Conservation (phyloP, 2,329 filamentous ascomycete species). For the Sclerotinia spermophila region DNA sequence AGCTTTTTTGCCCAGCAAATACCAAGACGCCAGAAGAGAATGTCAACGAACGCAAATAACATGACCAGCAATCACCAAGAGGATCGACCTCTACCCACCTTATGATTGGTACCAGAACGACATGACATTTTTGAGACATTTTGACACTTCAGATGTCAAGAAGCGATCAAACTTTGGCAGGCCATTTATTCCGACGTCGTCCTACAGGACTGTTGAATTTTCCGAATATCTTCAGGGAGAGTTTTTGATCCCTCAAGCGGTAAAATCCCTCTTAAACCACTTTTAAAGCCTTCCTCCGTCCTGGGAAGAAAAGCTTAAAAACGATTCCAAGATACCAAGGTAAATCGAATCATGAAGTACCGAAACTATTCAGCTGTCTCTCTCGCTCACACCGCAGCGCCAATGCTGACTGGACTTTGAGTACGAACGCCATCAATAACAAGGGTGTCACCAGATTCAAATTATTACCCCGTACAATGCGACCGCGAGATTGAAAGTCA, state of each 20-base stretch:
- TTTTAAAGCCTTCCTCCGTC: conserved; percentile 2
- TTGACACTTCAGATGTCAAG: neutral
- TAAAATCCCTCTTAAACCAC: neutral
- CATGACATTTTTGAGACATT: neutral
- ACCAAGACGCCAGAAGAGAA: neutral
- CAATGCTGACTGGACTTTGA: conserved; percentile 4
- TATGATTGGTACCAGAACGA: neutral
- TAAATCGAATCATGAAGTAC: conserved; percentile 1
- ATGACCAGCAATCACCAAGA: neutral
- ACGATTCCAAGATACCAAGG: conserved; percentile 1
- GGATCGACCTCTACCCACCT: neutral
- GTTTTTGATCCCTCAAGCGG: neutral
- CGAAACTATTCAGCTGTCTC: conserved; percentile 5
- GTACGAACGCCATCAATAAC: neutral
- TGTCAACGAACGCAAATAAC: neutral
- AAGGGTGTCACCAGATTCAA: conserved; percentile 3
- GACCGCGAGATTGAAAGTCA: neutral
- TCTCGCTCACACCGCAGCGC: conserved; percentile 1
- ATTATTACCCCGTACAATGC: neutral
- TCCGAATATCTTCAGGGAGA: neutral
- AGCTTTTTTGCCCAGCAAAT: neutral
- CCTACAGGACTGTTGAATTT: neutral
- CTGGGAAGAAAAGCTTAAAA: conserved; percentile 1
- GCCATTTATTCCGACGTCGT: neutral
- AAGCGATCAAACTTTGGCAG: neutral